A percentile compares a stretch with the other conserved stretches of the same genome.
These are phyloP conservation scores for Neonectria neomacrospora DNA, from an alignment of 2,329 filamentous ascomycete species.

Conservation along the genomic window DNA sequence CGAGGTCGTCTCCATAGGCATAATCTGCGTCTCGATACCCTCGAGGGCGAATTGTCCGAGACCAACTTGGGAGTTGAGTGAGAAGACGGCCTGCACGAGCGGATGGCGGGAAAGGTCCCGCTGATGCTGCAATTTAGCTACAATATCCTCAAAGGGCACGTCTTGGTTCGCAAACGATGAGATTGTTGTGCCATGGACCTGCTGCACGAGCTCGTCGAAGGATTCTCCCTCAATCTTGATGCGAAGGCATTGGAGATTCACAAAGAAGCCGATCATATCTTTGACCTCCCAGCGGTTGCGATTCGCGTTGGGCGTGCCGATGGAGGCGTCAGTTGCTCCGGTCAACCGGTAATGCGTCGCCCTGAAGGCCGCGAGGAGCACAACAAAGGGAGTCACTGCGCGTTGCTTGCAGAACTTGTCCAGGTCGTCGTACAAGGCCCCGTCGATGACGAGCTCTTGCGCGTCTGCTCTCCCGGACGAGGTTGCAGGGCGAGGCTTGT, in stretches of 20 bases:
- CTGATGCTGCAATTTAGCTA: slow-evolving; percentile 20
- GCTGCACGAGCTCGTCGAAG: slow-evolving; percentile 33
- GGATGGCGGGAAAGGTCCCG: slow-evolving; percentile 31
- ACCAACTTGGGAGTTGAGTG: slow-evolving; percentile 29
- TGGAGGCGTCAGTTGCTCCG: slow-evolving; percentile 32
- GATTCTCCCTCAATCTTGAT: slow-evolving; percentile 28
- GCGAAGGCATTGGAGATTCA: slow-evolving; percentile 39
- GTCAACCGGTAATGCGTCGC: slow-evolving; percentile 42
- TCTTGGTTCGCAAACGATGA: slow-evolving; percentile 38
- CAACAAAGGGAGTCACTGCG: slow-evolving; percentile 20
- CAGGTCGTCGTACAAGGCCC: slow-evolving; percentile 10
- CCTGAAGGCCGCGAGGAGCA: slow-evolving; percentile 38
- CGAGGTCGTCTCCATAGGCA: background rate
- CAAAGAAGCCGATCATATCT: slow-evolving; percentile 38
- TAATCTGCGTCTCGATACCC: slow-evolving; percentile 15
- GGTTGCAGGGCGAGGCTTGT: slow-evolving; percentile 20
- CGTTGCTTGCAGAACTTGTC: slow-evolving; percentile 24
- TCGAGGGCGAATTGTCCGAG: slow-evolving; percentile 22
- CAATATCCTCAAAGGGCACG: slow-evolving; percentile 39
- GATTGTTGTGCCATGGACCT: slow-evolving; percentile 24
- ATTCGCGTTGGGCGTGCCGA: slow-evolving; percentile 37
- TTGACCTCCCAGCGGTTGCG: slow-evolving; percentile 29
- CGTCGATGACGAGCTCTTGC: slow-evolving; percentile 19
- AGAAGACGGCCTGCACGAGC: slow-evolving; percentile 33
- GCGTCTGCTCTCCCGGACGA: slow-evolving; percentile 25